Conservation (phyloP, 2,329 filamentous ascomycete genomes). For the Neofusicoccum ribis region DNA sequence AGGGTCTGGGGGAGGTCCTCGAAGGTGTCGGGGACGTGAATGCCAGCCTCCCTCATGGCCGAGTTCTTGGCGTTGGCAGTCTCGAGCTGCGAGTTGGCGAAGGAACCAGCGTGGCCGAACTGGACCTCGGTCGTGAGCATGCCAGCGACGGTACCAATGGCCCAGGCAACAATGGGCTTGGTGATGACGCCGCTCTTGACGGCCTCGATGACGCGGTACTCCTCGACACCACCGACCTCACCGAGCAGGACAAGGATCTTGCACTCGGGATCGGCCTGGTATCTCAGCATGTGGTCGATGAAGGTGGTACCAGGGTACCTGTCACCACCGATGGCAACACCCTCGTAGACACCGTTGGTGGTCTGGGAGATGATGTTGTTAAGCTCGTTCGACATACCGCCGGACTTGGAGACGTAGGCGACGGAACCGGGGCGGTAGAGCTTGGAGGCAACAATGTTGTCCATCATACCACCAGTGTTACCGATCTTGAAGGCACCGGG, state of each 20-base stretch:
- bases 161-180: conserved; percentile 99
- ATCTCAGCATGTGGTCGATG: conserved; percentile 96
- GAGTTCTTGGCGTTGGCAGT: conserved; percentile 96
- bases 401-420: conserved; percentile 99
- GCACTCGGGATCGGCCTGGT: conserved; percentile 94
- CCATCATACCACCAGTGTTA: conserved; percentile 99
- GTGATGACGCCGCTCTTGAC: conserved; percentile 93
- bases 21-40: conserved; percentile 93
- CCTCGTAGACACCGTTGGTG: conserved; percentile 98
- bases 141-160: conserved; percentile 97
- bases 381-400: conserved; percentile 99
- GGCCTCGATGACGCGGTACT: conserved; percentile 99
- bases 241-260: conserved; percentile 95
- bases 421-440: conserved; percentile 99
- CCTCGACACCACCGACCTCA: conserved; percentile 98
- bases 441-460: conserved; percentile 99
- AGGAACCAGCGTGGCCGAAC: conserved; percentile 97
- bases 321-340: conserved; percentile 98
- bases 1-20: conserved; percentile 86
- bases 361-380: conserved; percentile 99
- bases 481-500: conserved; percentile 99
- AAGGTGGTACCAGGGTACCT: conserved; percentile 98
- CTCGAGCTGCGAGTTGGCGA: conserved; percentile 99
- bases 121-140: conserved; percentile 99
- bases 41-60: conserved; percentile 91